A percentile compares a stretch with the other conserved stretches of the same genome.
Evolutionary conservation across 2,329 filamentous ascomycete species (phyloP).

Genomic region (Fonsecaea erecta): DNA sequence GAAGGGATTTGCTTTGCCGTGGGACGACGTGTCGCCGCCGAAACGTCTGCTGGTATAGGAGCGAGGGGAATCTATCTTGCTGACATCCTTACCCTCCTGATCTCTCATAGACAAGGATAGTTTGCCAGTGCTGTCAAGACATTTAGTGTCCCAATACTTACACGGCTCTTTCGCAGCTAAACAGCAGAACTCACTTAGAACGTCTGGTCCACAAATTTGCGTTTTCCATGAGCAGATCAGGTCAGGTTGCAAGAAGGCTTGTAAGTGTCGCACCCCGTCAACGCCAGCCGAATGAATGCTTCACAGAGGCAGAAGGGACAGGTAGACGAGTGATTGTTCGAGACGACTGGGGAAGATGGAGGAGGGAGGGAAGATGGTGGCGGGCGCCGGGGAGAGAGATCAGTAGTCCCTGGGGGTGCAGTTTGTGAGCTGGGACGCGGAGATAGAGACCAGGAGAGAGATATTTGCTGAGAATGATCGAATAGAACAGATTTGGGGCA

Average conservation of each 20-base stretch:
- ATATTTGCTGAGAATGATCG: neutral
- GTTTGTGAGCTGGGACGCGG: neutral
- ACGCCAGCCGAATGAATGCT: neutral
- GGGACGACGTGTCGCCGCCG: slow-evolving; percentile 72
- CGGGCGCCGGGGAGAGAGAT: slow-evolving; percentile 7
- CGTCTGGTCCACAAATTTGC: slow-evolving; percentile 57
- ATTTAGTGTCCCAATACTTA: slow-evolving; percentile 36
- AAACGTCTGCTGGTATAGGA: slow-evolving; percentile 73
- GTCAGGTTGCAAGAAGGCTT: slow-evolving; percentile 10
- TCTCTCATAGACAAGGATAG: slow-evolving; percentile 82
- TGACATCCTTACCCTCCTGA: slow-evolving; percentile 58
- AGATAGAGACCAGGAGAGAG: neutral
- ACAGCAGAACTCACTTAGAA: slow-evolving; percentile 49
- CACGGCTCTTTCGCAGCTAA: neutral
- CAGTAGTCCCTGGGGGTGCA: neutral
- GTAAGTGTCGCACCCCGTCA: neutral
- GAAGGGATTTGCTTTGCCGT: slow-evolving; percentile 77
- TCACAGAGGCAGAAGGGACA: neutral
- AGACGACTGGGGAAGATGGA: neutral
- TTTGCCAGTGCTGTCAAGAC: slow-evolving; percentile 72
- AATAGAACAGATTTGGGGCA: neutral
- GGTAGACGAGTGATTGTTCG: slow-evolving; percentile 1
- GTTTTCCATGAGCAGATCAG: slow-evolving; percentile 51
- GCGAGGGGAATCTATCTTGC: slow-evolving; percentile 64
- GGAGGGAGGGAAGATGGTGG: neutral